Base-by-base conservation (phyloP, 306 rosid species). In the Castanopsis chinensis region DNA sequence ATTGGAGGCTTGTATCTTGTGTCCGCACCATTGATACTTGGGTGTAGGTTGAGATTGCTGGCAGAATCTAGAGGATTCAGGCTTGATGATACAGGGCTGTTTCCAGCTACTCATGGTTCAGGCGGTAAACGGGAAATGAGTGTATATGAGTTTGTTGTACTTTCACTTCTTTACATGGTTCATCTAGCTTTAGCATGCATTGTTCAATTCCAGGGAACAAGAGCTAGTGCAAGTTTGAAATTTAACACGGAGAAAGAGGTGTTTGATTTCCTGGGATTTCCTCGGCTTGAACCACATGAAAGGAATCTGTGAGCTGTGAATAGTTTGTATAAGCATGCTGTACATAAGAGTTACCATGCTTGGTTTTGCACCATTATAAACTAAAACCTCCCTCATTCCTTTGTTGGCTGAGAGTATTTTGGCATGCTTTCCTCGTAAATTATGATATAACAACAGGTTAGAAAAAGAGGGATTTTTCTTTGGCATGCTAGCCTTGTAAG, bases 11-110 rank as follows among this genome's bases (percentile, higher is more conserved):
- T n/a, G n/a, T n/a, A n/a, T n/a, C n/a, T n/a, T n/a, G n/a, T n/a
- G n/a, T n/a, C n/a, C n/a, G n/a, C n/a, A n/a, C n/a, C n/a, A n/a
- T 57, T 60, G 27, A 76, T 25, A 76, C 45, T 71, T 63, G 80
- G 58, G 33, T 86, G 77, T 88, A 95, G 99, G 86, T 86, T 95
- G 85, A 92, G 98, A 86, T 79, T 91, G 80, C 78, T 85, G 72
- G 98, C 99, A 53, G 99, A 92, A 78, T 84, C 99, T 45, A 92
- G 90, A 84, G 99, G 98, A 79, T 92, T 92, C 71, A 86, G 88
- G 79, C 96, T 95, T 49, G 99, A 95, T 74, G 99, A 91, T 75
- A 91, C 95, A 6, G 97, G 99, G 52, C 81, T 95, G 73, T 92
- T 87, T 85, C 97, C 97, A 18, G 86, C 92, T 8, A 88, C 90